Evolutionary conservation across 2,329 filamentous ascomycete genomes (phyloP).

Genomic region (Volutella citrinella): DNA sequence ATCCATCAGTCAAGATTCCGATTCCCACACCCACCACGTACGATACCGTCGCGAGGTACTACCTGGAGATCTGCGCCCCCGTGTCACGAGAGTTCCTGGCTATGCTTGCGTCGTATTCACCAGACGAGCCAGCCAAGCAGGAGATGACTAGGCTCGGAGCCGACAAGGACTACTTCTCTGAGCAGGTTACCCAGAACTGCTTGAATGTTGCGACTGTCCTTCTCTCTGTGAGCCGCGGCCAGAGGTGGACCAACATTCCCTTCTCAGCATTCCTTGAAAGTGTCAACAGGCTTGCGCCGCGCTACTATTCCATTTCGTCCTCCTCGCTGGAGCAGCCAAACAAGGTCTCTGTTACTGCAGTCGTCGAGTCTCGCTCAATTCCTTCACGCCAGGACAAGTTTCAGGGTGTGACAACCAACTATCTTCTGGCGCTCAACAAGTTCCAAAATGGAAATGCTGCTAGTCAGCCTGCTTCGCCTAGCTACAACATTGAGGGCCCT

Average conservation of each 20-base stretch:
- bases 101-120: neutral
- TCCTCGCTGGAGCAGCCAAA: constrained; percentile 10
- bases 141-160: no score
- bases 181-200: no score
- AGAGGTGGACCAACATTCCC: neutral
- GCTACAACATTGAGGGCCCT: constrained; percentile 2
- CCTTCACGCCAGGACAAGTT: neutral
- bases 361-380: constrained; percentile 3
- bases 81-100: neutral
- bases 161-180: no score
- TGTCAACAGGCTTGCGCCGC: constrained; percentile 7
- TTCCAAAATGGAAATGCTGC: constrained; percentile 1
- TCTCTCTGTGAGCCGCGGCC: neutral
- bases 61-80: neutral
- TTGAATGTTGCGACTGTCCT: no score
- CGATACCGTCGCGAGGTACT: constrained; percentile 1
- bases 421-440: constrained; percentile 6
- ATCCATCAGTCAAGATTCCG: neutral
- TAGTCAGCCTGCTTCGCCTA: neutral
- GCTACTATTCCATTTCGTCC: constrained; percentile 16
- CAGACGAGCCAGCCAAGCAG: no score
- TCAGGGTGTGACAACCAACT: constrained; percentile 8
- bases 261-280: constrained; percentile 10
- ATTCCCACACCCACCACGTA: neutral
- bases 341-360: constrained; percentile 5